Evolutionary conservation across 2,329 filamentous ascomycete species (phyloP), one percentile per base, ranked within the genome.

Genomic region (Phyllosticta citriasiana): DNA sequence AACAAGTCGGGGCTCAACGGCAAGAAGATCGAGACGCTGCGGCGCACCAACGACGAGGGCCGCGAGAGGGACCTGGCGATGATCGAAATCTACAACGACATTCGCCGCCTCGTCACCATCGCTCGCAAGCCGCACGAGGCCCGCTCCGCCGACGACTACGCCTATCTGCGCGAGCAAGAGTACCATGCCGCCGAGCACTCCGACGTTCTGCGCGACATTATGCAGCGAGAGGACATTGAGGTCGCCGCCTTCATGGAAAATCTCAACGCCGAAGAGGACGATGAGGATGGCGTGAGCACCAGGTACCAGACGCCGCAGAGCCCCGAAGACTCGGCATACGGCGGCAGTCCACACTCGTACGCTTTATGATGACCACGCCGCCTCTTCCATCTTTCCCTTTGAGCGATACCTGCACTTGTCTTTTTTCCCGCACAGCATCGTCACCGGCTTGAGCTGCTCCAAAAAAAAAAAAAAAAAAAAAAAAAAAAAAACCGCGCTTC

Each of bases 191-290:
- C 55, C 10, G 25, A 26, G 25, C 12, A 22, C 26, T 51, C 58
- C 35, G 51, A 26, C 12, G 55, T 26, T 12, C 25, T 60, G 16
- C 19, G 50, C 25, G 25, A 51, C 3, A 40, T 40, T 4, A 26
- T 60, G 35, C 53, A 60, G n/a, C 12, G 12, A 4, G 58, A 60
- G n/a, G 87, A 60, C 19, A 10, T 10, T 6, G 35, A 16, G 8
- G 51, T 60, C 53, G 19, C 35, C 33, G 25, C 25, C 1, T 60
- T 55, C 19, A 55, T 55, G 27, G 14, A 14, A 12, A 35, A 53
- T 54, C 50, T 56, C 16, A 47, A 61, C 19, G 54, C 54, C 12
- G 53, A 61, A 3, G 54, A 35, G 19, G 14, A 52, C 19, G 53
- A 24, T 2, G 56, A 57, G 26, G 59, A 56, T 14, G 53, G 27